These are phyloP conservation scores for Euphorbia corollata DNA, from an alignment of 441 rosid genomes.

Conservation along the genomic window DNA sequence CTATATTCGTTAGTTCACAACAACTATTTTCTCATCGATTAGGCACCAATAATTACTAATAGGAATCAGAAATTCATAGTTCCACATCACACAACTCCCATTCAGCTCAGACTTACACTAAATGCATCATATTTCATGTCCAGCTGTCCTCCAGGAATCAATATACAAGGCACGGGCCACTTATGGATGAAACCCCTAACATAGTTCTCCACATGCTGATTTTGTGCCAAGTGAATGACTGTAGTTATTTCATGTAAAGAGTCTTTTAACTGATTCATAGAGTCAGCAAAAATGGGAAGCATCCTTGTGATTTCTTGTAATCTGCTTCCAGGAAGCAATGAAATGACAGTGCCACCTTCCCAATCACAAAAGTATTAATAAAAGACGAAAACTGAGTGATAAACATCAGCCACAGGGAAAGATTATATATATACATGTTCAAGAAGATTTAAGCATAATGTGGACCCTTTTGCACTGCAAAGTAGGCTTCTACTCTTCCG, in stretches of 20 bases:
- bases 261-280: constrained; percentile 44
- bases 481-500: neutral
- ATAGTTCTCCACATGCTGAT: constrained; percentile 53
- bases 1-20: neutral
- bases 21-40: neutral
- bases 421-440: neutral
- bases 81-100: neutral
- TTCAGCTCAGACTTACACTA: constrained; percentile 49
- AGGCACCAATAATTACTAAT: neutral
- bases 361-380: constrained; percentile 14
- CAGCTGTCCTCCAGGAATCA: constrained; percentile 58
- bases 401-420: neutral
- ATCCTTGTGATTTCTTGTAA: constrained; percentile 75
- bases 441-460: neutral
- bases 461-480: neutral
- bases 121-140: constrained; percentile 64
- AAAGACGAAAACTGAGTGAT: neutral
- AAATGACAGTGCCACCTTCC: constrained; percentile 54
- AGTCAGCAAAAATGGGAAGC: constrained; percentile 68
- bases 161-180: constrained; percentile 69
- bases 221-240: constrained; percentile 66
- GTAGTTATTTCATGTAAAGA: constrained; percentile 42
- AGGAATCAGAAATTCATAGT: constrained; percentile 1
- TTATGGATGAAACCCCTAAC: constrained; percentile 28
- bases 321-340: constrained; percentile 89